A percentile compares a stretch with the other conserved stretches of the same genome.
Conservation (phyloP, 192 early-diverging fungal genomes). For the Coemansia sp. region DNA sequence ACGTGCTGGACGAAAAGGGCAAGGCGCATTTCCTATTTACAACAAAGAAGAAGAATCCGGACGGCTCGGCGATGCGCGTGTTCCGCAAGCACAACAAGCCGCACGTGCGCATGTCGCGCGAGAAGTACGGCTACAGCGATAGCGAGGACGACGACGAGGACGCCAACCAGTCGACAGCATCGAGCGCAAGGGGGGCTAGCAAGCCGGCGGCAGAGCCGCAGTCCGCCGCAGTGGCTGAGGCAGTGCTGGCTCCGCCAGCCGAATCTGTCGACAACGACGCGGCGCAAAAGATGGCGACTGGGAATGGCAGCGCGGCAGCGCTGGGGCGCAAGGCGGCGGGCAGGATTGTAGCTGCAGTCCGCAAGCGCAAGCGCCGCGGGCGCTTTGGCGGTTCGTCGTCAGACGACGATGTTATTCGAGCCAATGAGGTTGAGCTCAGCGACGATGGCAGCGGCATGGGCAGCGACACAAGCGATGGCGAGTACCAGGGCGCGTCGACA, state of each 20-base stretch:
- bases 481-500: slow-evolving; percentile 18
- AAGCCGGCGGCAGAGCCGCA: slow-evolving; percentile 11
- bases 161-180: slow-evolving; percentile 21
- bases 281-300: background rate
- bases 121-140: slow-evolving; percentile 57
- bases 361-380: slow-evolving; percentile 48
- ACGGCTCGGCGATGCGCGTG: slow-evolving; percentile 72
- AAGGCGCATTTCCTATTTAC: slow-evolving; percentile 88
- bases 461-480: slow-evolving; percentile 36
- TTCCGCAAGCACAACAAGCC: slow-evolving; percentile 75
- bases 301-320: background rate
- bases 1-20: slow-evolving; percentile 84
- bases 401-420: slow-evolving; percentile 50
- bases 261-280: slow-evolving; percentile 21
- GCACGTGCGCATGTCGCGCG: slow-evolving; percentile 55
- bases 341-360: background rate
- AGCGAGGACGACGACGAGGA: slow-evolving; percentile 32
- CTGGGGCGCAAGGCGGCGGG: background rate
- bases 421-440: slow-evolving; percentile 51
- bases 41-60: slow-evolving; percentile 71
- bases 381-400: slow-evolving; percentile 28
- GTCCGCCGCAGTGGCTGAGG: slow-evolving; percentile 5
- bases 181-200: slow-evolving; percentile 10
- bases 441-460: slow-evolving; percentile 11
- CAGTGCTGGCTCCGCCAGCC: slow-evolving; percentile 11